Evolutionary conservation across 495 filamentous ascomycete species (phyloP), one percentile per base, ranked within the genome.

Genomic region (Monascus purpureus): DNA sequence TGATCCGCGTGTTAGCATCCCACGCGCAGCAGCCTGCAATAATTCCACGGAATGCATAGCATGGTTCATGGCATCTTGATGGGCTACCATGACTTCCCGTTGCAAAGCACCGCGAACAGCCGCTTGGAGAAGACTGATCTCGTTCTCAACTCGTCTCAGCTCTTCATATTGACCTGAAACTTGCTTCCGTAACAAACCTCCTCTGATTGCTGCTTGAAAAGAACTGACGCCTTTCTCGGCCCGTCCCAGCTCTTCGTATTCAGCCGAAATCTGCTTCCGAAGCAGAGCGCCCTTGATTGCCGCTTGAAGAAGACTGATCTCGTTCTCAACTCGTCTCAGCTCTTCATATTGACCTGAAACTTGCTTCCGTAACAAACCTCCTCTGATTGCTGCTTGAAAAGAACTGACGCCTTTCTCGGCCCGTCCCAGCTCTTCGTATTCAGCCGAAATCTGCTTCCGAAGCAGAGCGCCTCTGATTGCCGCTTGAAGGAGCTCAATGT

Each of bases 311-410:
- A 18, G 35, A 28, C 28, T 53, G 14, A 81, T 52, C 23, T 58
- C 29, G 2, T 29, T 33, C 53, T 49, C 72, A 13, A 44, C 49
- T 27, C 46, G 41, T 40, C 46, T 50, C 3, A 49, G 46, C 25
- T 48, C 53, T 27, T 61, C 49, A 23, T 47, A 46, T 31, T 61
- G 50, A 5, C 47, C 44, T 25, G 45, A 40, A 9, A 58, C 35
- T 16, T 44, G 8, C 15, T 52, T 46, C 20, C 63, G 49, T 25
- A 46, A 33, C 12, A 77, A 45, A 30, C 63, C 61, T 13, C 72
- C 75, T 25, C 77, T 63, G 40, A 77, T 70, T n/a, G 64, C 68
- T 17, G 82, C 78, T 57, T 93, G 86, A 11, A 94, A 65, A 35
- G 63, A 55, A 26, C 53, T 55, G 12, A 87, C 57, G 32, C 65